Conservation (phyloP, 768 basidiomycete species). For the Leucocoprinus leucothites region DNA sequence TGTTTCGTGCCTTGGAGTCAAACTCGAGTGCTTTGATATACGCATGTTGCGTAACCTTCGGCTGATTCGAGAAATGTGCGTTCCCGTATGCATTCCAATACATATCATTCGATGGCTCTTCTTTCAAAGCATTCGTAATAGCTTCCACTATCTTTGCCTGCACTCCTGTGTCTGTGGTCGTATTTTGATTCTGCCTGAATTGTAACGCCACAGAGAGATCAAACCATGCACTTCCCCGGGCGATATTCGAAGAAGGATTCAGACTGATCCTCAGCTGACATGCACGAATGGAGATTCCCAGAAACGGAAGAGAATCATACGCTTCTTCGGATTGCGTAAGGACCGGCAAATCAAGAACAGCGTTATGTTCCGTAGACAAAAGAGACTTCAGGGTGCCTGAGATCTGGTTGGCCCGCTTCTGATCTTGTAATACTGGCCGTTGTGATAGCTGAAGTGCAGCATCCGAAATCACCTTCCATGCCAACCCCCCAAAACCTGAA, state of each 20-base stretch:
- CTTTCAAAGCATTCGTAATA: conserved; percentile 69
- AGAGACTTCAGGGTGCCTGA: conserved; percentile 25
- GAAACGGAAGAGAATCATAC: conserved; percentile 14
- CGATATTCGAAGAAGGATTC: conserved; percentile 39
- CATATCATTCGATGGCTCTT: conserved; percentile 64
- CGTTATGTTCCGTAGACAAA: conserved; percentile 2
- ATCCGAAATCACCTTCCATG: conserved; percentile 86
- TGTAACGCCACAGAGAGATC: conserved; percentile 70
- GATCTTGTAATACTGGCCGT: conserved; percentile 46
- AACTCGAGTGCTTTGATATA: conserved; percentile 87
- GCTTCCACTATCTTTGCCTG: conserved; percentile 45
- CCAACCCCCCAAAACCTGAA: conserved; percentile 63
- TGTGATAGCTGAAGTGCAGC: conserved; percentile 64
- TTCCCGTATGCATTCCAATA: conserved; percentile 87
- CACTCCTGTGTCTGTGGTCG: conserved; percentile 14
- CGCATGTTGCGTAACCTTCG: conserved; percentile 84
- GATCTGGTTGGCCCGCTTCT: conserved; percentile 30
- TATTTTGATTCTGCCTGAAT: conserved; percentile 35
- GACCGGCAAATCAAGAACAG: not conserved
- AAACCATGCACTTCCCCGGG: conserved; percentile 61
- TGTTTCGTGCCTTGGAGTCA: conserved; percentile 58
- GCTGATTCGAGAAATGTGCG: conserved; percentile 60
- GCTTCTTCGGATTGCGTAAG: not conserved
- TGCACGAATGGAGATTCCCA: conserved; percentile 53
- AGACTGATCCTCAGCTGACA: conserved; percentile 63